Conservation (phyloP, 1,284 basidiomycete genomes). For the Abortiporus biennis region DNA sequence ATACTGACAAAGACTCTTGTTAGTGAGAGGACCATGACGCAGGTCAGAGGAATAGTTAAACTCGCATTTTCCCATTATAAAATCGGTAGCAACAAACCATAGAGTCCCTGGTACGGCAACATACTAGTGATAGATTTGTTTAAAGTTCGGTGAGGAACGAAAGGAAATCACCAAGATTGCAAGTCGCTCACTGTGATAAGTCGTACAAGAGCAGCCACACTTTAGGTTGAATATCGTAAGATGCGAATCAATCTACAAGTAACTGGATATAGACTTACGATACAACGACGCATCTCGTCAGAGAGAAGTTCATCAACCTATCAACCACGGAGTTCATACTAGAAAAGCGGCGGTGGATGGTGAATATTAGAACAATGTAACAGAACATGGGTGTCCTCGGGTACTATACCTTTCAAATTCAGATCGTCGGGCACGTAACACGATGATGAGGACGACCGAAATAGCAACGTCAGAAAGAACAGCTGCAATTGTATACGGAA, state of each 20-base stretch:
- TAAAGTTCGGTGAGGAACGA: neutral
- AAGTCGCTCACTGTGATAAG: constrained; percentile 3
- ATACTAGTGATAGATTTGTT: neutral
- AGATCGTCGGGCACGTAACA: neutral
- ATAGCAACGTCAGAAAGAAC: constrained; percentile 3
- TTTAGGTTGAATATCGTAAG: neutral
- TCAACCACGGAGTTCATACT: constrained; percentile 5
- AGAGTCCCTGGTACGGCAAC: constrained; percentile 1
- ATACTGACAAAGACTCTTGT: constrained; percentile 3
- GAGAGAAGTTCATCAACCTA: constrained; percentile 1
- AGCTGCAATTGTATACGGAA: constrained; percentile 5
- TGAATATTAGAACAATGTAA: neutral
- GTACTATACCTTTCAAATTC: constrained; percentile 2
- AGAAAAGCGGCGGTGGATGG: neutral
- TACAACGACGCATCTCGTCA: constrained; percentile 4
- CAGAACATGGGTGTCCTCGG: too few species aligned
- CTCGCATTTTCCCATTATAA: constrained; percentile 6
- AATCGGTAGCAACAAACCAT: constrained; percentile 6
- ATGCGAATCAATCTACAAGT: neutral
- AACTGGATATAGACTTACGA: neutral
- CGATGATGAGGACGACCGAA: constrained; percentile 1
- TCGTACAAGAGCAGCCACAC: constrained; percentile 1
- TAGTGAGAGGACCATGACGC: neutral
- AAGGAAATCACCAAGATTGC: neutral
- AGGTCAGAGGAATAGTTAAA: neutral